Percentiles rank a stretch among this genome's conserved stretches.
These are phyloP conservation scores for Carex littledalei DNA, from an alignment of 176 grass and related monocot genomes.

Conservation along the genomic window DNA sequence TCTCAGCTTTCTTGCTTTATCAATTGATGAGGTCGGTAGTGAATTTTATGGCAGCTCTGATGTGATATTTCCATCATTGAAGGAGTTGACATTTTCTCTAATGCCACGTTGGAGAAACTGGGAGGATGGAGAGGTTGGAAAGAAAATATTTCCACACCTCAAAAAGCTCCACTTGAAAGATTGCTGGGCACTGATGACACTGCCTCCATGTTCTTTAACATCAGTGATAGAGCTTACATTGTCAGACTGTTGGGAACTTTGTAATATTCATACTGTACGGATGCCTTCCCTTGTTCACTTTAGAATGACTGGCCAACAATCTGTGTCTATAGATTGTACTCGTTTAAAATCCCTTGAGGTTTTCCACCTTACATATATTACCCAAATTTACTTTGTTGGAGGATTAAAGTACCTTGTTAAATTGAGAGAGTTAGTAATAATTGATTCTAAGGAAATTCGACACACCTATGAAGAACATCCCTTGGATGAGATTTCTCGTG, in stretches of 20 bases:
- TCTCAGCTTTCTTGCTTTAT: conserved; percentile 18
- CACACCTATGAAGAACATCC: not conserved
- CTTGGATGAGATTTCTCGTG: not conserved
- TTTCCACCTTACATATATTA: not conserved
- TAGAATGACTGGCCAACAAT: not conserved
- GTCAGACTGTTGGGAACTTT: not conserved
- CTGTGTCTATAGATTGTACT: not conserved
- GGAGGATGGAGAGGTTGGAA: not conserved
- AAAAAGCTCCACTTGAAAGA: conserved; percentile 22
- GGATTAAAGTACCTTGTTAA: not conserved
- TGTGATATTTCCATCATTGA: conserved; percentile 33
- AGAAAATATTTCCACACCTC: conserved; percentile 13
- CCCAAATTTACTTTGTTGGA: not conserved
- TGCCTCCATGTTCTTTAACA: too few relatives aligned
- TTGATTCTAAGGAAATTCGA: not conserved
- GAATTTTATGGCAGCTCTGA: conserved; percentile 32
- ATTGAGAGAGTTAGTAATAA: not conserved
- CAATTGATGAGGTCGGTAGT: conserved; percentile 5
- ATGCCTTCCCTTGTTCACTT: not conserved
- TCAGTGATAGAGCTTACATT: conserved; percentile 21
- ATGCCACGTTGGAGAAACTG: conserved; percentile 12
- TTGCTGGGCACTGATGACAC: not conserved
- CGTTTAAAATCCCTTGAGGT: not conserved
- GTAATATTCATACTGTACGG: not conserved
- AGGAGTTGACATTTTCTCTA: conserved; percentile 19